Evolutionary conservation across 202 grass and related monocot species (phyloP), one percentile per base, ranked within the genome.

Genomic region (Cymbopogon flexuosus): DNA sequence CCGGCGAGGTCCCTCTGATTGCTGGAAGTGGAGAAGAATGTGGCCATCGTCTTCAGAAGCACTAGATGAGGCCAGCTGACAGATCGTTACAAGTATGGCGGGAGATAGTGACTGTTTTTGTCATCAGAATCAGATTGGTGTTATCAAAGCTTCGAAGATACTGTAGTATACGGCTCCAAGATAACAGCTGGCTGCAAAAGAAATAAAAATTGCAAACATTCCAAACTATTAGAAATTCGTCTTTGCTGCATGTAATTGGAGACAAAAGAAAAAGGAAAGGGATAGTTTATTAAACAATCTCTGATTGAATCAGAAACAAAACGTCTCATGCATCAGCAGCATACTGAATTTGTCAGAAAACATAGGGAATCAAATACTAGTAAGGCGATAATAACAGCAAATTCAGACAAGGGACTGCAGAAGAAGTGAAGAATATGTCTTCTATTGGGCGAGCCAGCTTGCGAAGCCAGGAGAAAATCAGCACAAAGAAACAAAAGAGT

Each of bases 11-110:
- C 84, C 62, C 92, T 90, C 87, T 91, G 87, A 14, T 99, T 79
- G 59, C 70, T 79, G 66, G 96, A 88, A 31, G 61, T 79, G 33
- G 88, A 83, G 84, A 91, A 96, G 89, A 96, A 99, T 37, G 96
- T 87, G 59, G 92, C 85, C 92, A 96, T 99, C 67, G 56, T 78
- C 78, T 81, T 94, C 83, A 87, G 47, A 83, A 78, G 42, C 76
- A 41, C 24, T n/a, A 73, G 40, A 73, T 18, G 52, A 39, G n/a
- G 34, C 42, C 8, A 51, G 51, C 35, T 49, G 47, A 63, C 62
- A 19, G 67, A 68, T 81, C 83, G 63, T 81, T 39, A 80, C 76
- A 62, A 62, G 27, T 74, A 10, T 34, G 72, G 10, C 40, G 45
- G 21, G 68, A 79, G 24, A 52, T 10, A 31, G 39, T 46, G 67